Percentiles rank a stretch among this genome's conserved stretches.
Conservation (phyloP, 2,329 filamentous ascomycete species). For the Fusarium sp. region DNA sequence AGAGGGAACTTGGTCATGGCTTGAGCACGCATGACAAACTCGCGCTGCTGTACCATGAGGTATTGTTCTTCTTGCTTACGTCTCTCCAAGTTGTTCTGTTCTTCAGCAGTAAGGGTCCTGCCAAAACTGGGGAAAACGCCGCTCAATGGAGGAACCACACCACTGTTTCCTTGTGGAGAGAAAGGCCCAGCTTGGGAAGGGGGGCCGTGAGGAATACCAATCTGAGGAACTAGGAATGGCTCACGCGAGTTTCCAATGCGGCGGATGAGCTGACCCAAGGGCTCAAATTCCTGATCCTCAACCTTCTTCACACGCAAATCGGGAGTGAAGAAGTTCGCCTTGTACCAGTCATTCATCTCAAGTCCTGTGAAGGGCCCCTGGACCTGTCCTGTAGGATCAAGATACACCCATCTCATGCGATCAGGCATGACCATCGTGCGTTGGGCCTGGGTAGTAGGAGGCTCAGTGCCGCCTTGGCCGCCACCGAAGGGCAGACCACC, state of each 20-base stretch:
- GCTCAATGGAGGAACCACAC: conserved; percentile 87
- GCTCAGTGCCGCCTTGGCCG: conserved; percentile 54
- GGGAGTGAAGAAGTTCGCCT: conserved; percentile 95
- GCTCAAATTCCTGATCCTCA: conserved; percentile 94
- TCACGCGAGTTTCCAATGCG: conserved; percentile 97
- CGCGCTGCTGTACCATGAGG: conserved; percentile 94
- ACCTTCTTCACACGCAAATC: conserved; percentile 95
- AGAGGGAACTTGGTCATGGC: conserved; percentile 76
- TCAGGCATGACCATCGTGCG: conserved; percentile 97
- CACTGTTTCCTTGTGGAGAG: conserved; percentile 62
- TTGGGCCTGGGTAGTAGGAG: conserved; percentile 76
- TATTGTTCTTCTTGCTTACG: conserved; percentile 99
- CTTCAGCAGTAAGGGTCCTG: conserved; percentile 93
- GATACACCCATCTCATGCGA: conserved; percentile 98
- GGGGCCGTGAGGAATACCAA: conserved; percentile 90
- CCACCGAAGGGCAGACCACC: conserved; percentile 51
- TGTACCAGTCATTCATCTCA: conserved; percentile 99
- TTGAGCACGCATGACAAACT: conserved; percentile 89
- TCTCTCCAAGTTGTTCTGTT: conserved; percentile 96
- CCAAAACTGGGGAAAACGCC: conserved; percentile 96
- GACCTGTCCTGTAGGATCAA: conserved; percentile 90
- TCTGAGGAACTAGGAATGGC: conserved; percentile 96
- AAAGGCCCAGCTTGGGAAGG: conserved; percentile 65
- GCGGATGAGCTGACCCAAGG: conserved; percentile 91
- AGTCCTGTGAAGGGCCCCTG: conserved; percentile 96